Conservation (phyloP, 73 alveolate species). For the Strombidium stylifer region DNA sequence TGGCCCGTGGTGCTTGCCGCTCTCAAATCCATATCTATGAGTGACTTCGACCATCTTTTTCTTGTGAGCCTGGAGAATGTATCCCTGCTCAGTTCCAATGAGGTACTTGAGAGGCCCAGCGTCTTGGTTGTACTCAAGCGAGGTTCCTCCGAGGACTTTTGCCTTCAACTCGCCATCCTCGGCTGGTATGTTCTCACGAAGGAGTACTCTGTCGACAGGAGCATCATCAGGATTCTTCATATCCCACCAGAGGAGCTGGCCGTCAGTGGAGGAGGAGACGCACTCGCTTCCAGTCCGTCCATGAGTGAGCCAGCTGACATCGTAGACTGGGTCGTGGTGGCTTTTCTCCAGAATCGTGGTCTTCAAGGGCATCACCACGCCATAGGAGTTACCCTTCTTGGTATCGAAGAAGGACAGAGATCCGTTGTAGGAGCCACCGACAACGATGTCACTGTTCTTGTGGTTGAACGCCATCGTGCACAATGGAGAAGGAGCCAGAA, state of each 20-base stretch:
- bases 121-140: conserved; percentile 84
- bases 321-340: conserved; percentile 95
- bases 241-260: conserved; percentile 96
- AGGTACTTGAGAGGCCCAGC: conserved; percentile 96
- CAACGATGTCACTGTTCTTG: conserved; percentile 87
- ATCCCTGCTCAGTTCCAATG: conserved; percentile 97
- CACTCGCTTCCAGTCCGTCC: conserved; percentile 92
- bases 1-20: conserved; percentile 99
- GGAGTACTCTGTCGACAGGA: conserved; percentile 66
- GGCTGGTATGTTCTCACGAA: conserved; percentile 30
- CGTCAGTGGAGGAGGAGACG: conserved; percentile 93
- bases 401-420: conserved; percentile 91
- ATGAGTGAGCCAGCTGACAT: conserved; percentile 88
- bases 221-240: conserved; percentile 86
- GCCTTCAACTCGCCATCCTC: conserved; percentile 57
- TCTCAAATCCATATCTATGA: conserved; percentile 87
- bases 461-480: conserved; percentile 89
- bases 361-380: conserved; percentile 66
- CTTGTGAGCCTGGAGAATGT: conserved; percentile 89
- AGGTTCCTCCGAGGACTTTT: conserved; percentile 88
- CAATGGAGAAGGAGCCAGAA: conserved; percentile 83
- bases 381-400: conserved; percentile 71
- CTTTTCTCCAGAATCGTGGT: conserved; percentile 90
- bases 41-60: conserved; percentile 94
- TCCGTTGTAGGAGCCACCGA: conserved; percentile 96